A percentile compares a stretch with the other conserved stretches of the same genome.
These are phyloP conservation scores for Cylindrotheca closterium DNA, from an alignment of 108 stramenopile species.

Conservation along the genomic window DNA sequence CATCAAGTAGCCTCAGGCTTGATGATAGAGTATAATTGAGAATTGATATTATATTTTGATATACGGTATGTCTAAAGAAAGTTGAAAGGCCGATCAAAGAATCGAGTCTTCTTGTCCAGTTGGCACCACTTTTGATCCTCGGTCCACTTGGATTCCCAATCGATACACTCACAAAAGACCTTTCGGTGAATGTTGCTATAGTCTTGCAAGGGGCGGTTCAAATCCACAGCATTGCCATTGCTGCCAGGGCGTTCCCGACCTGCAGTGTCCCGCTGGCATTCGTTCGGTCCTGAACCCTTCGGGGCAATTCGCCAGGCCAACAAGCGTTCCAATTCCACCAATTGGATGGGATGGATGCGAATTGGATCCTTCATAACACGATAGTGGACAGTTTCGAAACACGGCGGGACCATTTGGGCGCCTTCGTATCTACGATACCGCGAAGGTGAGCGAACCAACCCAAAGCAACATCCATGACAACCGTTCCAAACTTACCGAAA, in stretches of 20 bases:
- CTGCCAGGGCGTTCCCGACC: constrained; percentile 25
- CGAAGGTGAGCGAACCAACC: background rate
- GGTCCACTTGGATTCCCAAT: constrained; percentile 50
- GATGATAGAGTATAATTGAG: no score
- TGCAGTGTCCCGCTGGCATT: constrained; percentile 43
- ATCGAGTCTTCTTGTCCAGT: constrained; percentile 21
- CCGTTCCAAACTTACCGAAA: constrained; percentile 34
- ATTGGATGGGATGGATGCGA: constrained; percentile 36
- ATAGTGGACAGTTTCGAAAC: constrained; percentile 47
- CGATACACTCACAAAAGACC: constrained; percentile 60
- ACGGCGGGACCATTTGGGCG: constrained; percentile 47
- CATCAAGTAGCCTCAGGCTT: no score
- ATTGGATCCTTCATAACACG: constrained; percentile 61
- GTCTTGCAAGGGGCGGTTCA: constrained; percentile 44
- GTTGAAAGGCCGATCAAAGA: constrained; percentile 33
- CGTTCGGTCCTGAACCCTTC: constrained; percentile 9
- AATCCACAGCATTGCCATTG: constrained; percentile 31
- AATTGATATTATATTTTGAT: no score
- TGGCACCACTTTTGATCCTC: constrained; percentile 46
- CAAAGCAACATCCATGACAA: background rate
- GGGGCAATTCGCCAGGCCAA: constrained; percentile 38
- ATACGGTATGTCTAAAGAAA: no score
- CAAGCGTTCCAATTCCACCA: constrained; percentile 41
- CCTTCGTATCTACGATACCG: constrained; percentile 27
- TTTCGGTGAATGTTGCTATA: constrained; percentile 34